Base-by-base conservation (phyloP, 202 grass and related monocot species). In the Alloteropsis angusta region DNA sequence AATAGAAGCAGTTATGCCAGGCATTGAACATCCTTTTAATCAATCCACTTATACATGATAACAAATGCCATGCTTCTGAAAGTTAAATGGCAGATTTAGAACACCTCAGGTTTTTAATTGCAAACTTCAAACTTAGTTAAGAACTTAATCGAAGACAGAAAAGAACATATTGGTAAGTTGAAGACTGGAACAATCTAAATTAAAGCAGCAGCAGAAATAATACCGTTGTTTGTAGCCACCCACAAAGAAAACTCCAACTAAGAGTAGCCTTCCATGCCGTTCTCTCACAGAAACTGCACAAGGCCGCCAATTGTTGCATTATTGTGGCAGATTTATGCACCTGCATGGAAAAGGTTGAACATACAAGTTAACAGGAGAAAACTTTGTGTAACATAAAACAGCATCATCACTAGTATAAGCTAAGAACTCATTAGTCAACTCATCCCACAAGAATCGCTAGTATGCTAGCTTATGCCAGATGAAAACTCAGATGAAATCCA, bases 311-410 rank as follows among this genome's bases (percentile, higher is more conserved):
- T 63, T 99, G 92, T 83, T 99, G 96, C 68, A 99, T 87, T 70
- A 99, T 80, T 71, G 88, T 99, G 54, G 96, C 96, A 75, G 88
- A 93, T 83, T 99, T 99, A 72, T 99, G 96, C 23, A 99, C 96
- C 96, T 99, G 74, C 76, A 54, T 58, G 44, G 56, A 82, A 71
- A 60, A 6, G 48, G 67, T 32, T 39, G 38, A 65, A 15, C 53
- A 44, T 32, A 54, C 44, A 75, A 32, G 39, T 41, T 39, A 73
- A 78, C 32, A 42, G 46, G 62, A 74, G 7, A 3, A 64, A 65
- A 37, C 47, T 70, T 59, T 42, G 72, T 32, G 32, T 17, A 48
- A 47, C 39, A 26, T 56, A 46, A 32, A 83, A 65, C 66, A 74
- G 71, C 48, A 71, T 61, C 56, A 57, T 74, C 59, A 73, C 47